phyloP scores from a whole-genome alignment of 2,329 filamentous ascomycete species.

The Xylaria arbuscula region DNA sequence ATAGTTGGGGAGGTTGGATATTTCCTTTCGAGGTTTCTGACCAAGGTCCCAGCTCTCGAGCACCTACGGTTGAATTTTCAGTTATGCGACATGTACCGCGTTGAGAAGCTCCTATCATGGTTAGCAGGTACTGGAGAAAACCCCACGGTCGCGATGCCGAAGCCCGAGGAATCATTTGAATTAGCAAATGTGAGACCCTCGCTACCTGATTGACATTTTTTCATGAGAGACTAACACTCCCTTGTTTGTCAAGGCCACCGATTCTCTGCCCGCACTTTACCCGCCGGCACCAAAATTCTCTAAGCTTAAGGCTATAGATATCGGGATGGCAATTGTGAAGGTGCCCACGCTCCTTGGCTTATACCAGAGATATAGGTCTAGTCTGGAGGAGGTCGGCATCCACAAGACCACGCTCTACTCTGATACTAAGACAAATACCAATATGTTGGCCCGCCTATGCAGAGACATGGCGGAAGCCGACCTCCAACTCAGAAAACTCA shows the following conservation, averaged over 20 bases:
- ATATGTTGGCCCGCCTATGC: conserved; percentile 57
- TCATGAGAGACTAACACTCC: conserved; percentile 14
- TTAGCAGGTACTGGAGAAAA: conserved; percentile 42
- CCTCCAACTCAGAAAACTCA: conserved; percentile 52
- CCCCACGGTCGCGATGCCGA: background rate
- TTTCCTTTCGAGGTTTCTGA: conserved; percentile 54
- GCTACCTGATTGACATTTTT: background rate
- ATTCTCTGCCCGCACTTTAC: conserved; percentile 24
- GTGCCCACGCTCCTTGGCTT: conserved; percentile 50
- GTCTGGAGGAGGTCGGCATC: conserved; percentile 58
- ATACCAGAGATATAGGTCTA: conserved; percentile 56
- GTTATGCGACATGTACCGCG: conserved; percentile 14
- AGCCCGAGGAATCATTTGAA: background rate
- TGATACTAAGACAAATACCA: conserved; percentile 40
- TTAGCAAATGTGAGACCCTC: conserved; percentile 21
- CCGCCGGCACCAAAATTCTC: conserved; percentile 49
- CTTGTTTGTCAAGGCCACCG: conserved; percentile 8
- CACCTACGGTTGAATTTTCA: conserved; percentile 66
- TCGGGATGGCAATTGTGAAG: conserved; percentile 55
- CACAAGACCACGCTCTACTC: conserved; percentile 55
- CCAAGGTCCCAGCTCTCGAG: conserved; percentile 55
- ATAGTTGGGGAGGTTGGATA: conserved; percentile 7
- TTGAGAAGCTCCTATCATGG: conserved; percentile 54
- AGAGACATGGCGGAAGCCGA: conserved; percentile 48
- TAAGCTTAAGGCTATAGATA: conserved; percentile 56